These are phyloP conservation scores for Calycina herbarum DNA, from an alignment of 2,329 filamentous ascomycete genomes.

Conservation along the genomic window DNA sequence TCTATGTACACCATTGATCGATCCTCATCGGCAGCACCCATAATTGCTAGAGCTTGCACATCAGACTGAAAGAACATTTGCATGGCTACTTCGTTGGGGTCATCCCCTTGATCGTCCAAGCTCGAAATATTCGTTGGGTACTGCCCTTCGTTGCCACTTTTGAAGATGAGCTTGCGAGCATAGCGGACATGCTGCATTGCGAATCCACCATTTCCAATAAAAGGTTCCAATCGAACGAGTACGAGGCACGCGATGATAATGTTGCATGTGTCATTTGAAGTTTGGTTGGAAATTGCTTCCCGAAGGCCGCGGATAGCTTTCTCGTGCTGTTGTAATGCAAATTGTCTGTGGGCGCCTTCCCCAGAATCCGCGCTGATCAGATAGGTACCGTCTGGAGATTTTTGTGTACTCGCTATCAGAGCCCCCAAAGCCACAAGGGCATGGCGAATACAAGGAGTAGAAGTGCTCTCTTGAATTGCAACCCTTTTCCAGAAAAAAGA, in stretches of 20 bases:
- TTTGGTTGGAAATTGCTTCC: slow-evolving; percentile 20
- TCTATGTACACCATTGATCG: slow-evolving; percentile 65
- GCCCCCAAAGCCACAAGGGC: slow-evolving; percentile 33
- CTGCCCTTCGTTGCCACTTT: slow-evolving; percentile 2
- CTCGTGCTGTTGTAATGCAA: slow-evolving; percentile 31
- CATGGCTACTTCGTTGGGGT: slow-evolving; percentile 53
- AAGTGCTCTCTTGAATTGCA: slow-evolving; percentile 25
- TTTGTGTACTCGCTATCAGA: slow-evolving; percentile 23
- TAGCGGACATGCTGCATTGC: slow-evolving; percentile 55
- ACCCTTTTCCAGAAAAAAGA: slow-evolving; percentile 48
- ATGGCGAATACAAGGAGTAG: slow-evolving; percentile 28
- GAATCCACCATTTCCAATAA: slow-evolving; percentile 48
- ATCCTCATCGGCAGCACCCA: slow-evolving; percentile 48
- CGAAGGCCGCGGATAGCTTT: slow-evolving; percentile 31
- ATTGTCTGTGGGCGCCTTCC: slow-evolving; percentile 26
- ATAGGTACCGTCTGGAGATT: slow-evolving; percentile 17
- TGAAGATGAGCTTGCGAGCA: slow-evolving; percentile 30
- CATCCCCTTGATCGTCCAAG: slow-evolving; percentile 40
- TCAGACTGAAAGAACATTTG: slow-evolving; percentile 61
- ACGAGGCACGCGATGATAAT: slow-evolving; percentile 29
- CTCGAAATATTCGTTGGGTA: slow-evolving; percentile 33
- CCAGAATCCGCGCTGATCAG: slow-evolving; percentile 21
- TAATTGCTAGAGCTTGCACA: slow-evolving; percentile 42
- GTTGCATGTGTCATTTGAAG: slow-evolving; percentile 10
- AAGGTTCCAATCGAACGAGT: slow-evolving; percentile 32